Evolutionary conservation across 2,329 filamentous ascomycete species (phyloP).

Genomic region (Cytospora piceicola): DNA sequence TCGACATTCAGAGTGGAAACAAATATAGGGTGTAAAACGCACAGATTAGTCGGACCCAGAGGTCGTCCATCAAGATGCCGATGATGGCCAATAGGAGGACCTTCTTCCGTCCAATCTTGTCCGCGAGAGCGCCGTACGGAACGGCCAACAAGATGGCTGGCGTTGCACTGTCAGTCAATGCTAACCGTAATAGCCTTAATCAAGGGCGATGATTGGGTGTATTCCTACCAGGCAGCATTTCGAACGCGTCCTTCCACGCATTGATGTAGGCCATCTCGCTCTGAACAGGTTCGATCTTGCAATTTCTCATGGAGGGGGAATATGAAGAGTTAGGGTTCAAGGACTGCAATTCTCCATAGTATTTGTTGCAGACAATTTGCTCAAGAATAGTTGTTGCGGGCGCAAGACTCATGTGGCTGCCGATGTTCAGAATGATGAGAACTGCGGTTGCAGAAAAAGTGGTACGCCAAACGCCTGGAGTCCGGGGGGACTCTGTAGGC

Average conservation of each 20-base stretch:
- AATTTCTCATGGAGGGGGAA: neutral
- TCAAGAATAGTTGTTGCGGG: constrained; percentile 29
- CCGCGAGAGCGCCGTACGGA: constrained; percentile 30
- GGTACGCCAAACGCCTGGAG: too few species aligned
- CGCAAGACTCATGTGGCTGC: constrained; percentile 19
- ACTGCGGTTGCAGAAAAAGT: constrained; percentile 1
- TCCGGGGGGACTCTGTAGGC: neutral
- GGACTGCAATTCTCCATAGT: constrained; percentile 5
- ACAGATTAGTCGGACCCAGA: constrained; percentile 32
- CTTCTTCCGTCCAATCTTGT: constrained; percentile 32
- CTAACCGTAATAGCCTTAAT: too few species aligned
- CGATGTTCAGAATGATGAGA: constrained; percentile 24
- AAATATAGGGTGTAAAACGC: neutral
- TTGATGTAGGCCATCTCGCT: constrained; percentile 31
- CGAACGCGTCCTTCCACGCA: constrained; percentile 30
- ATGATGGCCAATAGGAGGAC: constrained; percentile 30
- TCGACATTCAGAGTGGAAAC: too few species aligned
- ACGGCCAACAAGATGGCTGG: constrained; percentile 27
- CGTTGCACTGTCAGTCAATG: too few species aligned
- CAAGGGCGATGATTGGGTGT: too few species aligned
- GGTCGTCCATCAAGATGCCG: constrained; percentile 29
- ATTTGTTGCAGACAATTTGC: constrained; percentile 27
- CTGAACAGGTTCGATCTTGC: constrained; percentile 29
- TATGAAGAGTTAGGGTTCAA: too few species aligned
- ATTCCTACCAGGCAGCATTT: constrained; percentile 24